These are phyloP conservation scores for Athelia sp. DNA, from an alignment of 1,284 basidiomycete genomes.

Conservation along the genomic window DNA sequence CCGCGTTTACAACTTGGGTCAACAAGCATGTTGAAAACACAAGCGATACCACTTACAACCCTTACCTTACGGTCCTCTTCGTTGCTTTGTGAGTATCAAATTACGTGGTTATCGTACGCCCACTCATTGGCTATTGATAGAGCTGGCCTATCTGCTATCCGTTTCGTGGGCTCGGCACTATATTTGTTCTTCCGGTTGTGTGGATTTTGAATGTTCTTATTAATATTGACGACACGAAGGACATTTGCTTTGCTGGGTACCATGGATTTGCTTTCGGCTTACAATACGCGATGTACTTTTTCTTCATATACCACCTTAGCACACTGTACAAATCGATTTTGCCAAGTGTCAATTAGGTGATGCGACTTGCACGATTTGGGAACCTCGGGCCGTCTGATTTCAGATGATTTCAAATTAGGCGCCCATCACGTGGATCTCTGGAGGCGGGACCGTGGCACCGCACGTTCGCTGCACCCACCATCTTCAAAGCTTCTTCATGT, in stretches of 20 bases:
- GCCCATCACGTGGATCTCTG: too few relatives aligned
- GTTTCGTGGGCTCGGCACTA: constrained; percentile 72
- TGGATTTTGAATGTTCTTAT: constrained; percentile 34
- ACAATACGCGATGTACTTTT: too few relatives aligned
- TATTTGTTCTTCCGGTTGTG: constrained; percentile 76
- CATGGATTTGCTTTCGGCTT: background rate
- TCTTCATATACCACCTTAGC: too few relatives aligned
- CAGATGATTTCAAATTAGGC: too few relatives aligned
- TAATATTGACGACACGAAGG: background rate
- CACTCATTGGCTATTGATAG: too few relatives aligned
- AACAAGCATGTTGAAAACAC: constrained; percentile 42
- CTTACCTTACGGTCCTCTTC: constrained; percentile 82
- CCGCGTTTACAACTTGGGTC: constrained; percentile 66
- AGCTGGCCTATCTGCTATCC: constrained; percentile 72
- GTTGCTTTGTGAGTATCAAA: constrained; percentile 75
- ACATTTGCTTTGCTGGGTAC: background rate
- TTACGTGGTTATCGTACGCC: constrained; percentile 7
- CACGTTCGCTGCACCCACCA: too few relatives aligned
- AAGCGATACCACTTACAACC: constrained; percentile 65
- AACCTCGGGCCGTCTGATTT: too few relatives aligned
- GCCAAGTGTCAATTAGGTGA: too few relatives aligned
- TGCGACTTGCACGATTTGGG: too few relatives aligned
- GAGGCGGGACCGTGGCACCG: too few relatives aligned
- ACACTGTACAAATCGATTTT: too few relatives aligned
- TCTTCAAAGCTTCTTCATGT: too few relatives aligned